Evolutionary conservation across 805 yeast species (phyloP).

Genomic region (Lipomyces lipofer): DNA sequence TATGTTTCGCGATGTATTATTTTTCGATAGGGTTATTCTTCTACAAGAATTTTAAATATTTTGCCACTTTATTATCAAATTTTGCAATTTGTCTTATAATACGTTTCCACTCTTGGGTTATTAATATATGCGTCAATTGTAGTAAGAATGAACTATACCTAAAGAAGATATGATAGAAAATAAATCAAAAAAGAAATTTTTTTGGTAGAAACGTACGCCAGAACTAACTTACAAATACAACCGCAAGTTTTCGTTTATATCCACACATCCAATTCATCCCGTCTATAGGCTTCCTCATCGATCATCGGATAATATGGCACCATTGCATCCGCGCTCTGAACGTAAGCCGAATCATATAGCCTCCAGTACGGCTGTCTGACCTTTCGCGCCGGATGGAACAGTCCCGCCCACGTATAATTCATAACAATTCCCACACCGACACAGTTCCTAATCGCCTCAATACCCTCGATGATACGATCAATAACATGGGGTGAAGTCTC

Average conservation of each 20-base stretch:
- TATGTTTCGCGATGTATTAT: too few species aligned
- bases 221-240: background rate
- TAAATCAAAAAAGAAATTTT: too few species aligned
- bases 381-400: constrained; percentile 89
- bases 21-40: too few species aligned
- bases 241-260: too few species aligned
- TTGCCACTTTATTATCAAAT: too few species aligned
- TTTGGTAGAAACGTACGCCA: too few species aligned
- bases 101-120: too few species aligned
- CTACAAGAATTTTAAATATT: too few species aligned
- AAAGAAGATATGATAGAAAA: too few species aligned
- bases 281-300: constrained; percentile 41
- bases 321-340: constrained; percentile 69
- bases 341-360: constrained; percentile 72
- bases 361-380: constrained; percentile 87
- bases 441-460: constrained; percentile 68
- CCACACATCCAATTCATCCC: constrained; percentile 57
- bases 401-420: constrained; percentile 81
- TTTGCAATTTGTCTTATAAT: too few species aligned
- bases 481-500: constrained; percentile 97
- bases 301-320: constrained; percentile 79
- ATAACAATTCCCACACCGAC: constrained; percentile 74
- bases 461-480: constrained; percentile 72
- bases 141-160: too few species aligned
- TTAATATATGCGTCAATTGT: too few species aligned